phyloP scores from a whole-genome alignment of 1,284 basidiomycete genomes.

The Puccinia coronata region DNA sequence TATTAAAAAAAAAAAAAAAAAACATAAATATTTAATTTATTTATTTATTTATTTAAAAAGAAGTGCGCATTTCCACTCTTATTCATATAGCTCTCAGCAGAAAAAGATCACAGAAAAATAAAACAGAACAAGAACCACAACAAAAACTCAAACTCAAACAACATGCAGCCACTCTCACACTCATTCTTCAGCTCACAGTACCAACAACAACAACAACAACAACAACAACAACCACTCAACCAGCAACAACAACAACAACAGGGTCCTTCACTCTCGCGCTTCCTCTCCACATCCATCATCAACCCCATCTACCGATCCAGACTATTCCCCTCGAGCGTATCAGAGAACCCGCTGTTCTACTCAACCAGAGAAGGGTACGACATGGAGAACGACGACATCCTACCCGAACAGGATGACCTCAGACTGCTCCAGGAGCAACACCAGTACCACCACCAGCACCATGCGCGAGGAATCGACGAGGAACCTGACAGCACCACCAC shows the following conservation, averaged over 20 bases:
- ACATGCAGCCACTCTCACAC: slow-evolving; percentile 11
- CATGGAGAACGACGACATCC: slow-evolving; percentile 31
- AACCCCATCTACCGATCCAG: slow-evolving; percentile 40
- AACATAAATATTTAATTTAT: too few relatives aligned
- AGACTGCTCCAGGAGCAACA: slow-evolving; percentile 10
- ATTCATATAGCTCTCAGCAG: too few relatives aligned
- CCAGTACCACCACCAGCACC: too few relatives aligned
- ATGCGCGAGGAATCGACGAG: slow-evolving; percentile 26
- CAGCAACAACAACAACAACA: slow-evolving; percentile 1
- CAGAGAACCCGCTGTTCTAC: slow-evolving; percentile 37
- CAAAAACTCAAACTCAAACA: background rate
- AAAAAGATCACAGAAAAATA: too few relatives aligned
- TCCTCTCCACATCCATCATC: slow-evolving; percentile 37
- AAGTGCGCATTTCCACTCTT: too few relatives aligned
- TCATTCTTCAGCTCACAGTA: slow-evolving; percentile 3
- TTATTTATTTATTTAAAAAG: too few relatives aligned
- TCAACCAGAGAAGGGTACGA: slow-evolving; percentile 35
- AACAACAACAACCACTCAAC: background rate
- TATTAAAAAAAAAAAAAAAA: too few relatives aligned
- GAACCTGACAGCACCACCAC: background rate
- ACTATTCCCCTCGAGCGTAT: slow-evolving; percentile 9
- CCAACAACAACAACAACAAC: slow-evolving; percentile 8
- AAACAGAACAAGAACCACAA: background rate
- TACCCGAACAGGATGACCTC: slow-evolving; percentile 37
- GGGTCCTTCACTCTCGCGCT: slow-evolving; percentile 35